These are phyloP conservation scores for Tetrapisispora fleetii DNA, from an alignment of 805 yeast species.

Conservation along the genomic window DNA sequence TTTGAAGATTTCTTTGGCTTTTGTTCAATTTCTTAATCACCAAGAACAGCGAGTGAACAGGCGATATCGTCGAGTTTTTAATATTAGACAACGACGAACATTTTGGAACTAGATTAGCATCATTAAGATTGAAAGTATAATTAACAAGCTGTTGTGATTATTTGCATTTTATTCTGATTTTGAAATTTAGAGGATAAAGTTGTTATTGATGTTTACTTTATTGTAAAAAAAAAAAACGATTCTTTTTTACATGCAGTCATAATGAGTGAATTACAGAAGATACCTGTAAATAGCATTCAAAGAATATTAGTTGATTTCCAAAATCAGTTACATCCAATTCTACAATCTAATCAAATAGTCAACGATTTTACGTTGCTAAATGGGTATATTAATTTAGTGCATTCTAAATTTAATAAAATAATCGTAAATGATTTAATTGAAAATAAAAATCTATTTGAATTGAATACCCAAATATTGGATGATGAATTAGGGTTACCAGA, in stretches of 20 bases:
- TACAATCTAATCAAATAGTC: constrained; percentile 17
- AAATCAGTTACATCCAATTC: constrained; percentile 17
- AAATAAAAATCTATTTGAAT: neutral
- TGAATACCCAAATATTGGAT: constrained; percentile 5
- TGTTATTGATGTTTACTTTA: neutral
- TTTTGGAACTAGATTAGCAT: too few species aligned
- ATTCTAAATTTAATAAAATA: constrained; percentile 19
- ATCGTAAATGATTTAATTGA: constrained; percentile 4
- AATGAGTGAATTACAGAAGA: neutral
- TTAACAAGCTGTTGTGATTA: too few species aligned
- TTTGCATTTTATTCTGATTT: too few species aligned
- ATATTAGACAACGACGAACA: too few species aligned
- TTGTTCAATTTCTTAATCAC: too few species aligned
- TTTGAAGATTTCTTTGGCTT: too few species aligned
- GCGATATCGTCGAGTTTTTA: too few species aligned
- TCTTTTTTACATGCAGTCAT: neutral
- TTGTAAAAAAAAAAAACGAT: neutral
- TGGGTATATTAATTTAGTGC: constrained; percentile 22
- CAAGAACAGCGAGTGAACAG: too few species aligned
- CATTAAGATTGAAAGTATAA: too few species aligned
- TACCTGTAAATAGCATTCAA: constrained; percentile 10
- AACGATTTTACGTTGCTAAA: constrained; percentile 22
- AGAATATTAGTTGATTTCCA: constrained; percentile 13
- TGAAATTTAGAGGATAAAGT: neutral
- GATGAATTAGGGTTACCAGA: constrained; percentile 9